phyloP scores from a whole-genome alignment of 2,329 filamentous ascomycete species.

The Pseudophaeomoniella oleicola region DNA sequence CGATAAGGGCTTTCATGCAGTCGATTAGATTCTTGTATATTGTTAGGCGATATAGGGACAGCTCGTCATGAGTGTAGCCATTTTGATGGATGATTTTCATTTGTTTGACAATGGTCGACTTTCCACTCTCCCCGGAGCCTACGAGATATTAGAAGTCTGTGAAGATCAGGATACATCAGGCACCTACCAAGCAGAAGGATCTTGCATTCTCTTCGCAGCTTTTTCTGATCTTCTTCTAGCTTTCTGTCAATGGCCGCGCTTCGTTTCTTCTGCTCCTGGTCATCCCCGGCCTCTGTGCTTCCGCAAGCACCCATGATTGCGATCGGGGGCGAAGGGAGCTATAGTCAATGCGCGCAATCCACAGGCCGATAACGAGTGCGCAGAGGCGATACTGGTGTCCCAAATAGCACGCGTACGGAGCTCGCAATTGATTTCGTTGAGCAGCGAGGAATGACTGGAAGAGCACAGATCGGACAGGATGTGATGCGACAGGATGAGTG shows the following conservation, averaged over 20 bases:
- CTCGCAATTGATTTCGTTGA: too few species aligned
- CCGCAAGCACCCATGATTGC: slow-evolving; percentile 76
- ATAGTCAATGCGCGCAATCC: too few species aligned
- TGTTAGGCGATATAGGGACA: slow-evolving; percentile 85
- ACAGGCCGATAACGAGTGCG: too few species aligned
- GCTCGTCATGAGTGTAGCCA: slow-evolving; percentile 87
- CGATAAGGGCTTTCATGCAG: slow-evolving; percentile 85
- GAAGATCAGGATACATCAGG: slow-evolving; percentile 3
- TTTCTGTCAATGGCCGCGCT: slow-evolving; percentile 91
- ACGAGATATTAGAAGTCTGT: slow-evolving; percentile 8
- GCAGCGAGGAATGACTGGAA: too few species aligned
- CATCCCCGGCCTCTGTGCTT: slow-evolving; percentile 66
- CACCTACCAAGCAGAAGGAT: slow-evolving; percentile 78
- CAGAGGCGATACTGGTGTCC: too few species aligned
- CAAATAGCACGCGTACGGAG: too few species aligned
- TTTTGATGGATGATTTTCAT: slow-evolving; percentile 99
- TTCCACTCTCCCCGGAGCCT: slow-evolving; percentile 97
- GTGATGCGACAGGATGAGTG: too few species aligned
- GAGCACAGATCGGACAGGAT: too few species aligned
- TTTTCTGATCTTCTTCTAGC: slow-evolving; percentile 86
- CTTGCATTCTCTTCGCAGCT: slow-evolving; percentile 94
- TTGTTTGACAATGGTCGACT: slow-evolving; percentile 98
- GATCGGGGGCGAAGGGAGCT: neutral
- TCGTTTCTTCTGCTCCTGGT: slow-evolving; percentile 86
- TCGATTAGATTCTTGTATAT: slow-evolving; percentile 98